phyloP scores from a whole-genome alignment of 192 early-diverging fungal species.

The Coemansia asiatica region DNA sequence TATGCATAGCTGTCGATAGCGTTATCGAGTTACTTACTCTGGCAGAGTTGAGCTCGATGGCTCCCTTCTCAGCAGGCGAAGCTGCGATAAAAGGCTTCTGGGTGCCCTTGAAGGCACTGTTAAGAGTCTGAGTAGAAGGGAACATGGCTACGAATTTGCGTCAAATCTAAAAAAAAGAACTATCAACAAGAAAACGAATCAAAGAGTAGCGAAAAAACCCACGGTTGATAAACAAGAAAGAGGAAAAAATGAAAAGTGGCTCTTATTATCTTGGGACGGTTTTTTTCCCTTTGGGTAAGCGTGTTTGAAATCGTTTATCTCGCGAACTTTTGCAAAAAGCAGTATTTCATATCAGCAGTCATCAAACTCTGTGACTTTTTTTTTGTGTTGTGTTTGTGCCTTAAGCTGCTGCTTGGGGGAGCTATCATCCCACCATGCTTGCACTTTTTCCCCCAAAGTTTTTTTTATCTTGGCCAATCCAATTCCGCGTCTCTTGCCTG shows the following conservation, averaged over 20 bases:
- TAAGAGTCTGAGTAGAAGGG: constrained; percentile 46
- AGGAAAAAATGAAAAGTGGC: constrained; percentile 1
- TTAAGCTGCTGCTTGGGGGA: background rate
- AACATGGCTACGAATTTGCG: constrained; percentile 19
- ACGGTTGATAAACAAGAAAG: constrained; percentile 6
- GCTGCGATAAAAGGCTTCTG: constrained; percentile 53
- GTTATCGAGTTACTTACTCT: constrained; percentile 30
- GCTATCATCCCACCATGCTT: background rate
- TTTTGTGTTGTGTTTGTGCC: background rate
- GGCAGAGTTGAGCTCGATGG: constrained; percentile 55
- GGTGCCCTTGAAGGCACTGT: constrained; percentile 45
- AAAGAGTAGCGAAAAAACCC: constrained; percentile 7
- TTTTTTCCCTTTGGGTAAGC: constrained; percentile 1
- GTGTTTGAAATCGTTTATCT: background rate
- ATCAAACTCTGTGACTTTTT: background rate
- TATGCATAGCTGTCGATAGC: background rate
- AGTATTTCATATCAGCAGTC: background rate
- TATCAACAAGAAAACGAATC: background rate
- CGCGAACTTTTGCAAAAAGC: background rate
- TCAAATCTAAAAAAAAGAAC: constrained; percentile 2
- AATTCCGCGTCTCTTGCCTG: background rate
- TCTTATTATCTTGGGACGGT: background rate
- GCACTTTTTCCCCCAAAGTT: background rate
- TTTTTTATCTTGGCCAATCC: background rate
- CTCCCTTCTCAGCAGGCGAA: constrained; percentile 48